phyloP scores from a whole-genome alignment of 305 asterid genomes.

The Rubia occidens region DNA sequence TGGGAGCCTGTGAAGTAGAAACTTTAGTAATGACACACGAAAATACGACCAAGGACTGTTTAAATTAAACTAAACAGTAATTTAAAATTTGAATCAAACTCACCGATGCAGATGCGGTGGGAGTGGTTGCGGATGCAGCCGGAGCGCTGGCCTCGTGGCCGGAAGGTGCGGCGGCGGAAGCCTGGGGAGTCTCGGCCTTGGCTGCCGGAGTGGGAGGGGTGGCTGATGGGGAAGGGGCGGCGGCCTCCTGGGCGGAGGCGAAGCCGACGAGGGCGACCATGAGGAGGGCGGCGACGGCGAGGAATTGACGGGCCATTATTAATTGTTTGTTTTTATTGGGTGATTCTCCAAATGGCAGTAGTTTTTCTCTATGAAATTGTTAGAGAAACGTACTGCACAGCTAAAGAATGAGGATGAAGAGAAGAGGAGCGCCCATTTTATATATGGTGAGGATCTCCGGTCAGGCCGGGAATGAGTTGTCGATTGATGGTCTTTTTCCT shows the following conservation, averaged over 20 bases:
- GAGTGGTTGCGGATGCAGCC: conserved; percentile 14
- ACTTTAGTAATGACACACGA: too few species aligned
- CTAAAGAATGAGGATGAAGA: conserved; percentile 22
- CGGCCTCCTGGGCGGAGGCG: conserved; percentile 27
- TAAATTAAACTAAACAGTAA: too few species aligned
- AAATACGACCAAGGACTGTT: too few species aligned
- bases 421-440: conserved; percentile 16
- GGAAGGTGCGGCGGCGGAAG: conserved; percentile 5
- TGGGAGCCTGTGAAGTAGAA: neutral
- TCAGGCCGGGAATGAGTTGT: conserved; percentile 17
- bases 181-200: neutral
- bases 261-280: conserved; percentile 33
- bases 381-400: conserved; percentile 36
- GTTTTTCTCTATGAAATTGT: conserved; percentile 18
- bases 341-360: conserved; percentile 40
- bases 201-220: neutral
- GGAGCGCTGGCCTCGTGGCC: conserved; percentile 8
- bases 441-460: conserved; percentile 3
- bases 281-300: conserved; percentile 38
- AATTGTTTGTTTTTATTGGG: neutral
- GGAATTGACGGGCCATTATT: conserved; percentile 48
- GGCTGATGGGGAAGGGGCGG: neutral
- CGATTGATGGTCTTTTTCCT: neutral
- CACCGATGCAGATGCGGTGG: neutral
- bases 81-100: too few species aligned